Evolutionary conservation across 208 protist species (phyloP).

Genomic region (Leishmania guyanensis): DNA sequence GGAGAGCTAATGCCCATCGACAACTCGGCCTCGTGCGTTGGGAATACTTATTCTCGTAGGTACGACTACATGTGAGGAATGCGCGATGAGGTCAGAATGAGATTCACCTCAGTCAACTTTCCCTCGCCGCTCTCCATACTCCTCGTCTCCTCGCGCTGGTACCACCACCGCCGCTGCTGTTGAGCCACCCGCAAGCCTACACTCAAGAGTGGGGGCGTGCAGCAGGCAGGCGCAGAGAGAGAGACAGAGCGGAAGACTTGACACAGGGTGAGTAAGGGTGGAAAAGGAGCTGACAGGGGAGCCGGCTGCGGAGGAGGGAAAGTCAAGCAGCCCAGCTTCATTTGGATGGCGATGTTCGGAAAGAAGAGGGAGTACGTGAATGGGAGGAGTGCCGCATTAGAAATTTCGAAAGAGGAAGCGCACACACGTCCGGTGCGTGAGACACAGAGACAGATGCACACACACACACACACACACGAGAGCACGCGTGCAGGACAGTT

Average conservation of each 20-base stretch:
- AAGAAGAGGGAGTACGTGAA: not conserved
- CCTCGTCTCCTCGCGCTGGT: not conserved
- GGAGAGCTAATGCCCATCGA: not conserved
- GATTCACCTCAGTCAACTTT: not conserved
- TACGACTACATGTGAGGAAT: not conserved
- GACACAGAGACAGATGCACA: not conserved
- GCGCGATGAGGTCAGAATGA: no score
- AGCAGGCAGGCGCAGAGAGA: not conserved
- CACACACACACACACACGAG: not conserved
- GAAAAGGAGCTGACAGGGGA: not conserved
- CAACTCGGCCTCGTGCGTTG: not conserved
- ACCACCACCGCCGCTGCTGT: not conserved
- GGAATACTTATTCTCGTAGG: not conserved
- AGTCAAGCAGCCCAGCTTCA: not conserved
- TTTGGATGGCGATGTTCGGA: not conserved
- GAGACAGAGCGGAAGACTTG: not conserved
- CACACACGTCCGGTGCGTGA: not conserved
- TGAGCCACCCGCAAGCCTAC: not conserved
- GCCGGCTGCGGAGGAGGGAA: not conserved
- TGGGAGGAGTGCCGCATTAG: not conserved
- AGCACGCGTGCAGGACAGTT: not conserved
- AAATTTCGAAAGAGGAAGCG: not conserved
- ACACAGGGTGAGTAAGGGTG: not conserved
- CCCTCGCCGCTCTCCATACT: not conserved
- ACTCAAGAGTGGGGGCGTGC: not conserved